Conservation (phyloP, 1,139 yeast species). For the Candida sanyaensis region DNA sequence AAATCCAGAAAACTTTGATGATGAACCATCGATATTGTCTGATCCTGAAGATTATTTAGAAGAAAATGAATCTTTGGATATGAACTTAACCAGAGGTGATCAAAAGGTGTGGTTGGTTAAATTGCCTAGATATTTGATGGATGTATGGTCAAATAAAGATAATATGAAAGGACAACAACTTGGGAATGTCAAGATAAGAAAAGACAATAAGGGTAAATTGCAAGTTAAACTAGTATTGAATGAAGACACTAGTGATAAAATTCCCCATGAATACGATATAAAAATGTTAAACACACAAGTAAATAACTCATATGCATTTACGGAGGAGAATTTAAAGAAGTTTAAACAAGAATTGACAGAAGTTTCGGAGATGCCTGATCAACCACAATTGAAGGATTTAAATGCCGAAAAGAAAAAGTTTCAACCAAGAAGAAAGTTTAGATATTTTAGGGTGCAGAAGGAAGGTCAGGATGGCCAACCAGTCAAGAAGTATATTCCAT, state of each 20-base stretch:
- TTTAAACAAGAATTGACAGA: constrained; percentile 61
- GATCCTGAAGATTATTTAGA: constrained; percentile 53
- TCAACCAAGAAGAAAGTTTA: constrained; percentile 23
- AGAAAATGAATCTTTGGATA: constrained; percentile 61
- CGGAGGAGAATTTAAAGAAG: constrained; percentile 79
- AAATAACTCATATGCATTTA: constrained; percentile 83
- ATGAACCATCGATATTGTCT: constrained; percentile 36
- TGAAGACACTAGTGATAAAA: constrained; percentile 34
- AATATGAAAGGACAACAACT: constrained; percentile 69
- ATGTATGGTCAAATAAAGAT: constrained; percentile 71
- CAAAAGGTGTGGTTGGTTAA: constrained; percentile 91
- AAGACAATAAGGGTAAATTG: constrained; percentile 42
- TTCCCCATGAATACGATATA: constrained; percentile 86
- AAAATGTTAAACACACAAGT: constrained; percentile 77
- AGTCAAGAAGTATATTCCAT: constrained; percentile 58
- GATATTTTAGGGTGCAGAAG: constrained; percentile 31
- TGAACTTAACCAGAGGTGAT: constrained; percentile 53
- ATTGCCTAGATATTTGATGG: constrained; percentile 83
- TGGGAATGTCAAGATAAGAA: constrained; percentile 76
- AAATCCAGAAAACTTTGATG: constrained; percentile 21
- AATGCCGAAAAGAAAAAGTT: constrained; percentile 31
- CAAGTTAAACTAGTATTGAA: constrained; percentile 62
- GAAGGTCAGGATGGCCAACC: constrained; percentile 20
- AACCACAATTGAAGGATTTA: constrained; percentile 39
- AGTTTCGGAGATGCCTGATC: constrained; percentile 50